Conservation (phyloP, 1,284 basidiomycete genomes). For the Trichosporon ovoides region DNA sequence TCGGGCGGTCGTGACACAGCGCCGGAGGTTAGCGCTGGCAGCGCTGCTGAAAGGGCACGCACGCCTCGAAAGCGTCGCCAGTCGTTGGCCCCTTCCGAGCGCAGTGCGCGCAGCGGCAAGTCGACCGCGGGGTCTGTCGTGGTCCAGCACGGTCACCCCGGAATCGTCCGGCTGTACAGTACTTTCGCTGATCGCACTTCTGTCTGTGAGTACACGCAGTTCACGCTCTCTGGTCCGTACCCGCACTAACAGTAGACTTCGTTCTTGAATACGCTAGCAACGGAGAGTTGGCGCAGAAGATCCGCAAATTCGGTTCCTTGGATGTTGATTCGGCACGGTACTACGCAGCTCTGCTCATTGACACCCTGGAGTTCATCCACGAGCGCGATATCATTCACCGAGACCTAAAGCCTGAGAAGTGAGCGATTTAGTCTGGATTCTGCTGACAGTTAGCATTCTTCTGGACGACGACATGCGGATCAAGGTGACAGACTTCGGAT, state of each 20-base stretch:
- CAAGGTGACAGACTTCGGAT: slow-evolving; percentile 96
- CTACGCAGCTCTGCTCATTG: slow-evolving; percentile 81
- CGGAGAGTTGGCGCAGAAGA: slow-evolving; percentile 76
- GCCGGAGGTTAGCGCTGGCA: neutral
- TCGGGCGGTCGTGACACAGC: neutral
- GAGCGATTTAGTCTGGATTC: slow-evolving; percentile 6
- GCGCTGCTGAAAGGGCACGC: slow-evolving; percentile 2
- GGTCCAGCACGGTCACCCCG: slow-evolving; percentile 59
- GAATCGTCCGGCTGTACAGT: slow-evolving; percentile 71
- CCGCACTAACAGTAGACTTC: slow-evolving; percentile 60
- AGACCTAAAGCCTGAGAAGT: slow-evolving; percentile 88
- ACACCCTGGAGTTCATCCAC: slow-evolving; percentile 85
- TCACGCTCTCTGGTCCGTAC: too few species aligned
- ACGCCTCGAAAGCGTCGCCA: slow-evolving; percentile 30
- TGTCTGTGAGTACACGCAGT: slow-evolving; percentile 64
- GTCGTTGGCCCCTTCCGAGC: slow-evolving; percentile 36
- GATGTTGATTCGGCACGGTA: slow-evolving; percentile 67
- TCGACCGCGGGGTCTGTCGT: slow-evolving; percentile 10
- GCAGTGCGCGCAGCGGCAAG: slow-evolving; percentile 29
- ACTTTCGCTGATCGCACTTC: slow-evolving; percentile 79
- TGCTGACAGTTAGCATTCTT: slow-evolving; percentile 56
- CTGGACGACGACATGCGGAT: slow-evolving; percentile 77
- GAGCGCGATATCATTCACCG: slow-evolving; percentile 80
- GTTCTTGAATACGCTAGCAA: slow-evolving; percentile 84
- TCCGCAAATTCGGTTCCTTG: slow-evolving; percentile 72